phyloP scores from a whole-genome alignment of 2,329 filamentous ascomycete species.

The Penicillium sp. region DNA sequence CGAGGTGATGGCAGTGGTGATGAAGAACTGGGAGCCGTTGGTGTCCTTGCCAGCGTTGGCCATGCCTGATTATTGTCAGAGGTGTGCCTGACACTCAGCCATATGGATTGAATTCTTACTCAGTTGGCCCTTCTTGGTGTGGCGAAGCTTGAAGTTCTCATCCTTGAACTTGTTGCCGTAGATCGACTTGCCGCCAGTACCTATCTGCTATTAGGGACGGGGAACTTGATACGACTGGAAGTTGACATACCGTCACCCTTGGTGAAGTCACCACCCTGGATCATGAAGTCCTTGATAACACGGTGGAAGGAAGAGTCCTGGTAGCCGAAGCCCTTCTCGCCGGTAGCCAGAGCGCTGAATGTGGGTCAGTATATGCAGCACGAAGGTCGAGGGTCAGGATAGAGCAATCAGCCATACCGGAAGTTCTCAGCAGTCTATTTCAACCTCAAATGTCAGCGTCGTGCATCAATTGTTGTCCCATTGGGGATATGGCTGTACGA shows the following conservation, averaged over 20 bases:
- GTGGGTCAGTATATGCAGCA: conserved; percentile 10
- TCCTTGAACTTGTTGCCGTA: conserved; percentile 68
- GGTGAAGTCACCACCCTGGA: conserved; percentile 70
- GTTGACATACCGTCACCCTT: conserved; percentile 55
- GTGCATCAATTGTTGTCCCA: conserved; percentile 4
- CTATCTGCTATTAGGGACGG: conserved; percentile 30
- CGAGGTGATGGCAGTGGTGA: conserved; percentile 62
- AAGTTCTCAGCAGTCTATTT: conserved; percentile 65
- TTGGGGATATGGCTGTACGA: conserved; percentile 13
- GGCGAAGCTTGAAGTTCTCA: conserved; percentile 73
- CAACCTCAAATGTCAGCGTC: conserved; percentile 15
- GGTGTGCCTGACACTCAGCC: neutral
- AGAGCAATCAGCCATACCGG: conserved; percentile 44
- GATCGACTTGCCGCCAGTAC: conserved; percentile 69
- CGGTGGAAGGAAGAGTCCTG: conserved; percentile 69
- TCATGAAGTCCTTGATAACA: conserved; percentile 72
- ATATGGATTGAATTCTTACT: conserved; percentile 37
- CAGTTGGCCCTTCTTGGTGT: conserved; percentile 64
- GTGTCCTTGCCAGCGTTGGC: conserved; percentile 67
- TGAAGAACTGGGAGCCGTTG: conserved; percentile 69
- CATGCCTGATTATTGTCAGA: conserved; percentile 53
- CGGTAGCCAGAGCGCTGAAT: conserved; percentile 60
- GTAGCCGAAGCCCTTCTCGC: conserved; percentile 69
- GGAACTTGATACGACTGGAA: neutral
- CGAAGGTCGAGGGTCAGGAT: neutral